Base-by-base conservation (phyloP, 73 alveolate species). In the Durusdinium trenchii region DNA sequence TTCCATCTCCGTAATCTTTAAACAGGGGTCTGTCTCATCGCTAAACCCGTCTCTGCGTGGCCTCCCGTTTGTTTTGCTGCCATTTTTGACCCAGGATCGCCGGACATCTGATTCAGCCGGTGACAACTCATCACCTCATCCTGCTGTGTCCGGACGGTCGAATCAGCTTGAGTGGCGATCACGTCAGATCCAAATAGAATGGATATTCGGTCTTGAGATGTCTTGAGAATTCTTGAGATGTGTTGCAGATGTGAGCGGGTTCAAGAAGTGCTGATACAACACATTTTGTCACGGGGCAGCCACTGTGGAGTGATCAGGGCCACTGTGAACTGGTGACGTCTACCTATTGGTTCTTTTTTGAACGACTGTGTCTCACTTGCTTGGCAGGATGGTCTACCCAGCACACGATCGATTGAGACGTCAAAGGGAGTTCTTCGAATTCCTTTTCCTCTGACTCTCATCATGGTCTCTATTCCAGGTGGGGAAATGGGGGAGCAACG, bases 371-470 rank as follows among this genome's bases (percentile, higher is more conserved):
- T 35, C 26, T 20, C 30, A 3, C 64, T 47, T 47, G 42, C 79
- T 45, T 38, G 36, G 5, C 38, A 90, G 97, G 97, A 64, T 47
- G 97, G 97, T 3, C 57, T 64, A 40, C 97, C 97, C 10, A 75
- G 50, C 60, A 26, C 69, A 36, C 97, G 97, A 42, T n/a, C 64
- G 46, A 90, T 90, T 12, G 97, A 90, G 97, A 90, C 97, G 32
- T 90, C 97, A 57, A 90, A 90, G 36, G 97, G 97, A 35, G 57
- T 26, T n/a, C 69, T 89, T n/a, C 96, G 82, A 30, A 89, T 89
- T 67, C 96, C 96, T 14, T 89, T 89, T 51, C 96, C 96, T 3
- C 35, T 89, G 69, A 89, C 96, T 1, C 96, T 89, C 85, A 30
- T 64, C 51, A 30, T 48, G 86, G 86, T 64, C 9, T 89, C 96